Base-by-base conservation (phyloP, 208 protist species). In the Wallacemonas collosoma region DNA sequence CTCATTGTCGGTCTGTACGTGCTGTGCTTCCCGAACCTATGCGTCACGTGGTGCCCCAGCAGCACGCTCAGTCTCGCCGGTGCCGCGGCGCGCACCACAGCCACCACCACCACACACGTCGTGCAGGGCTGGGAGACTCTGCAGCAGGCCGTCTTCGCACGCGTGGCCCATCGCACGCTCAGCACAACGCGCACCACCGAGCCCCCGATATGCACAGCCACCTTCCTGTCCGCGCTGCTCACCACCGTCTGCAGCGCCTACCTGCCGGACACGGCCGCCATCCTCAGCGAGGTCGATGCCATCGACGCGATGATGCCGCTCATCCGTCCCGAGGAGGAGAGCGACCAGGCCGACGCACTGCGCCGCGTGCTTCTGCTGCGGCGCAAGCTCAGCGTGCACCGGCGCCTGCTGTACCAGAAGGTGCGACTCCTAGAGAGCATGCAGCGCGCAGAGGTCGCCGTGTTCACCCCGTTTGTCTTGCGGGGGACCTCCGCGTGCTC, bases 261-360 rank as follows among this genome's bases (percentile, higher is more conserved):
- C 66, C 72, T 89, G 8, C 81, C 82, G 6, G 82, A 88, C 77
- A 80, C 79, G 45, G 71, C 80, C 12, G 55, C 54, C 3, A 53
- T 93, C 15, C 60, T 93, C 36, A 75, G 72, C 41, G 88, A 89
- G 65, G 88, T 89, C 72, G 83, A 90, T 55, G 73, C 80, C 14
- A 88, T 90, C 39, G 88, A 93, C 73, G 73, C 74, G 35, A 87
- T 93, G 81, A 60, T 93, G 58, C 85, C 81, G 7, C 70, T 90
- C 6, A 80, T 86, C 40, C 45, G 72, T 0, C 78, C 78, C 1
- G 74, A 90, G 5, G 53, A 53, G 8, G 81, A 90, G 71, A 86
- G 82, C 58, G 88, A 90, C 62, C 88, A 90, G 76, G 79, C 81
- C 11, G 88, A 93, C 62, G 75, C 79, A 2, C 75, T 91, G 75